Percentiles rank a stretch among this genome's conserved stretches.
Conservation (phyloP, 2,329 filamentous ascomycete genomes). For the Clathrospora elynae region DNA sequence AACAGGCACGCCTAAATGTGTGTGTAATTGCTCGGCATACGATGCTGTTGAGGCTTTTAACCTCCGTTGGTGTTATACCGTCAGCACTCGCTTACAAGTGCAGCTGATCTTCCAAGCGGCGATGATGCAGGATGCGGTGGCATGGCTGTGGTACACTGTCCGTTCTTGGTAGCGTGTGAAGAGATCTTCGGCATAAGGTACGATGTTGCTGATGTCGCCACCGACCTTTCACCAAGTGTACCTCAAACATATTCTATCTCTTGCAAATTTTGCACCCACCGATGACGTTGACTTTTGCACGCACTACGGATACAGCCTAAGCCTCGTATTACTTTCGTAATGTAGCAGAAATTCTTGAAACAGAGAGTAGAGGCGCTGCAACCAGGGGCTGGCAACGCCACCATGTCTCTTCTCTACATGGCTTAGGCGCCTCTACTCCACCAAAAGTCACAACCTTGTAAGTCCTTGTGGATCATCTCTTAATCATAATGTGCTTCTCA, state of each 20-base stretch:
- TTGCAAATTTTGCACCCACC: not conserved
- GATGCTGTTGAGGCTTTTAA: too few species aligned
- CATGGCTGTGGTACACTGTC: too few species aligned
- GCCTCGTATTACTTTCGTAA: not conserved
- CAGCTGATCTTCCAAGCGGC: too few species aligned
- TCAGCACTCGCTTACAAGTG: too few species aligned
- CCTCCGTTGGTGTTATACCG: too few species aligned
- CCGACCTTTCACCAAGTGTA: not conserved
- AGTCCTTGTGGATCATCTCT: not conserved
- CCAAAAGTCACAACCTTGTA: not conserved
- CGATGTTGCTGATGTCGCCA: too few species aligned
- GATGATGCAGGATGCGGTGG: too few species aligned
- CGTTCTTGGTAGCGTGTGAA: too few species aligned
- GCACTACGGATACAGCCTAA: not conserved
- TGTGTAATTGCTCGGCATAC: too few species aligned
- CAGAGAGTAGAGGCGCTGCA: not conserved
- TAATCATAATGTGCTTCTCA: not conserved
- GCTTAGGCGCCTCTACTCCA: not conserved
- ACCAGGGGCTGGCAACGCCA: not conserved
- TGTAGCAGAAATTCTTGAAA: not conserved
- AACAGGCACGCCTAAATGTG: too few species aligned
- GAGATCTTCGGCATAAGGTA: too few species aligned
- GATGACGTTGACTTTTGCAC: not conserved
- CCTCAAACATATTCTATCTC: not conserved
- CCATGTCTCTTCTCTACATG: too few species aligned